Evolutionary conservation across 371 early-diverging fungal genomes (phyloP), one percentile per base, ranked within the genome.

Genomic region (Apophysomyces ossiformis): DNA sequence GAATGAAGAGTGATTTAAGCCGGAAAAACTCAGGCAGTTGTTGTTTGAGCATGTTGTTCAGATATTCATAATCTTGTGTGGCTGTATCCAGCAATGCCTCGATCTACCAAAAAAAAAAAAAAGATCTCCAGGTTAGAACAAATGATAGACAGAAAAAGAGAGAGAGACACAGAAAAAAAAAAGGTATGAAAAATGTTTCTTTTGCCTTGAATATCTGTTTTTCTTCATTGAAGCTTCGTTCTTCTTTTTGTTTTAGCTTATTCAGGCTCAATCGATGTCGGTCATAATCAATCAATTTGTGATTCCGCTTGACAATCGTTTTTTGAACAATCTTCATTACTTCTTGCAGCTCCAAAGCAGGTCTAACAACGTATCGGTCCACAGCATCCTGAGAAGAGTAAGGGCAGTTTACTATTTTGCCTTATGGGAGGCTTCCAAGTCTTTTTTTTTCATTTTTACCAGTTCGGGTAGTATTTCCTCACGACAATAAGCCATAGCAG

Each of bases 221-320:
- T 72, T 92, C 95, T 65, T 93, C 92, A 60, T 74, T 82, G 39
- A 87, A 81, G 12, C 85, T 85, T 57, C 89, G 78, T 58, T 92
- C 89, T 35, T 84, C 74, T 68, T 90, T 92, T 16, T 76, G 87
- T 37, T 79, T 77, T 21, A 94, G 69, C 68, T 92, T 93, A 63
- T 84, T 83, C 60, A 92, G 71, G n/a, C 81, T 65, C 63, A 83
- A 76, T 39, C 90, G 77, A 77, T 89, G 89, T 57, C 95, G 86
- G 68, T 95, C 95, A 73, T 87, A 94, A 80, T 95, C 95, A 36
- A 94, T 73, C 68, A 91, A 70, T 73, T 95, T 95, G 71, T 93
- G 94, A 38, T 85, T 80, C 6, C 94, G 86, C 73, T 95, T 95
- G n/a, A 78, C 78, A 56, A 93, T 90, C 3, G 91, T 81, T 66